Evolutionary conservation across 2,329 filamentous ascomycete species (phyloP), one percentile per base, ranked within the genome.

Genomic region (Lomentospora prolificans): DNA sequence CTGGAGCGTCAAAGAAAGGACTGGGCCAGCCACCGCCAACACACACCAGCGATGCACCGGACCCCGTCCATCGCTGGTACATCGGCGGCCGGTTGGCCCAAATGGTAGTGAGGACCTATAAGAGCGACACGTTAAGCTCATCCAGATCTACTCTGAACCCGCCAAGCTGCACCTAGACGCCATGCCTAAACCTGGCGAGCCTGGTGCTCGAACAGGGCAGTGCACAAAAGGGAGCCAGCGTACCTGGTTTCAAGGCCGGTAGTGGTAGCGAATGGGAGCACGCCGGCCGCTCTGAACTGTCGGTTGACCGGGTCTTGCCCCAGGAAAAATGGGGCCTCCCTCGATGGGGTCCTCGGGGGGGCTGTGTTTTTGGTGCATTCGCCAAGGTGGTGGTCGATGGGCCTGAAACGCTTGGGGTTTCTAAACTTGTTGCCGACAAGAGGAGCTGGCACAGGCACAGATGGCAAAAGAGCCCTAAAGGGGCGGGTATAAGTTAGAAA

Each of bases 101-200:
- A 51, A 54, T 52, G 55, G 53, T 50, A 50, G 48, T 51, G 19
- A 46, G 22, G 46, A 51, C 53, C 50, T 57, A 48, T 48, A 50
- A 55, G 46, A 59, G 48, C 44, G 44, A 48, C 44, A 48, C 24
- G 44, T 14, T 48, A 48, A 48, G 44, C 22, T 25, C 44, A 48
- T 48, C 44, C 17, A 3, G 44, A 48, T 48, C 44, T 48, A 2
- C 44, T 12, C 22, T 48, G 44, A 14, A 19, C n/a, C 44, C 44
- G 22, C 17, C 12, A 48, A 8, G 22, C 19, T 17, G 17, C 44
- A 22, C 22, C 44, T 48, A 48, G 17, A 48, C 6, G 44, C 19
- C 22, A 17, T 22, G 17, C 44, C 19, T 5, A 41, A 48, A 9
- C 44, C 12, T 9, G 10, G 44, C 44, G 24, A 25, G 30, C 30